Evolutionary conservation across 108 stramenopile species (phyloP).

Genomic region (Skeletonema marinoi): DNA sequence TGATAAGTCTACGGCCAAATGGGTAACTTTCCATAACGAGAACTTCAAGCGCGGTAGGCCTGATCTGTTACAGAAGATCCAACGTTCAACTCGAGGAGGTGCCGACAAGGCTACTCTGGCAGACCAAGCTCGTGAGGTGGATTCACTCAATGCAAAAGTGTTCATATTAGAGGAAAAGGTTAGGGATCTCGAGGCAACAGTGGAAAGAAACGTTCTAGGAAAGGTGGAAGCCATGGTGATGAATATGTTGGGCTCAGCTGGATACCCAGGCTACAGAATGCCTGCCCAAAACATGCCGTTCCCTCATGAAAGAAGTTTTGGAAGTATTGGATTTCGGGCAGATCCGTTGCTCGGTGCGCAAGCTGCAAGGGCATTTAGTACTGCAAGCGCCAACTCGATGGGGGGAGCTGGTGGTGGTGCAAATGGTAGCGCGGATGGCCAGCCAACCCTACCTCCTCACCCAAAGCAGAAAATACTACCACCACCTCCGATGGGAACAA

Average conservation of each 20-base stretch:
- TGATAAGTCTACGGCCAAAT: slow-evolving; percentile 74
- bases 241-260: slow-evolving; percentile 25
- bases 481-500: slow-evolving; percentile 10
- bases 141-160: slow-evolving; percentile 65
- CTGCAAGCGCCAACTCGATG: slow-evolving; percentile 38
- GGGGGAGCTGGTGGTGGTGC: slow-evolving; percentile 47
- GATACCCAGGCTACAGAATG: neutral
- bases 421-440: slow-evolving; percentile 11
- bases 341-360: slow-evolving; percentile 23
- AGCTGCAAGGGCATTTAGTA: slow-evolving; percentile 36
- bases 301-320: slow-evolving; percentile 19
- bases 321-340: slow-evolving; percentile 2
- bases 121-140: slow-evolving; percentile 63
- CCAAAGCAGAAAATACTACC: slow-evolving; percentile 82
- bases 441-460: slow-evolving; percentile 78
- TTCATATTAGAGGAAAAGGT: slow-evolving; percentile 50
- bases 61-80: slow-evolving; percentile 80
- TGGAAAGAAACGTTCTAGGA: slow-evolving; percentile 17
- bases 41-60: slow-evolving; percentile 84
- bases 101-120: slow-evolving; percentile 41
- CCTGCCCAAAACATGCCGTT: slow-evolving; percentile 7
- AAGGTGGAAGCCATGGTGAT: slow-evolving; percentile 35
- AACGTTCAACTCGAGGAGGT: slow-evolving; percentile 79
- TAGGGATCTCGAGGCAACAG: slow-evolving; percentile 20
- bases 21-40: slow-evolving; percentile 85